A percentile compares a stretch with the other conserved stretches of the same genome.
phyloP scores from a whole-genome alignment of 768 basidiomycete species.

The Leccinellum luteum region DNA sequence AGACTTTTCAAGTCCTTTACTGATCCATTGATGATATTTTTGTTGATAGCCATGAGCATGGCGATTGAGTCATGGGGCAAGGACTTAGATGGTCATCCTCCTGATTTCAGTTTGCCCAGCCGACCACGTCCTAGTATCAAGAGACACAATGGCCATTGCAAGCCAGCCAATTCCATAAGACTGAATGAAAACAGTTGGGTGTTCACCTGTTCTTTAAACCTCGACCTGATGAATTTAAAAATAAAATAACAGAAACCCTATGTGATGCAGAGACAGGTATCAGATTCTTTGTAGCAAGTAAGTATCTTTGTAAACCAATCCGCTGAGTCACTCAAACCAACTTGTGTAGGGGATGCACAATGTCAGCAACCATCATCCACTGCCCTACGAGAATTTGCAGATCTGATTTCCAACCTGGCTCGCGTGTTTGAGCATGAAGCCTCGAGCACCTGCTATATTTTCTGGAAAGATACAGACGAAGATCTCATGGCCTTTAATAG shows the following conservation, averaged over 20 bases:
- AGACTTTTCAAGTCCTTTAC: background rate
- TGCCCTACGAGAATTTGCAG: conserved; percentile 2
- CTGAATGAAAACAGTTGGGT: conserved; percentile 5
- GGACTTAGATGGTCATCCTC: no score
- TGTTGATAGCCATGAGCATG: background rate
- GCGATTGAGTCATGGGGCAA: background rate
- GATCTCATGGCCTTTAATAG: conserved; percentile 20
- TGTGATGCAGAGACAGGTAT: background rate
- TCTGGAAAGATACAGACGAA: conserved; percentile 18
- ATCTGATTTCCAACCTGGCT: conserved; percentile 3
- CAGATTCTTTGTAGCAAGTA: conserved; percentile 14
- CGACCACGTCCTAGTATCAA: background rate
- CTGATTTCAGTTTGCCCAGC: background rate
- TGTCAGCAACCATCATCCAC: background rate
- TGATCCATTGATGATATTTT: background rate
- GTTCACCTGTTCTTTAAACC: no score
- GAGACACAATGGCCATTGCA: conserved; percentile 4
- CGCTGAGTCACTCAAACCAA: background rate
- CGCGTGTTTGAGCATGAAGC: background rate
- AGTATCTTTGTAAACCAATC: background rate
- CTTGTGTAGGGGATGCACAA: background rate
- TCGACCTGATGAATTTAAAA: background rate
- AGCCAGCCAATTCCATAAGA: conserved; percentile 1
- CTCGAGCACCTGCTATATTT: conserved; percentile 6
- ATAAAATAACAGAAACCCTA: background rate